phyloP scores from a whole-genome alignment of 148 eudicot genomes.

The Rhododendron mucronatum region DNA sequence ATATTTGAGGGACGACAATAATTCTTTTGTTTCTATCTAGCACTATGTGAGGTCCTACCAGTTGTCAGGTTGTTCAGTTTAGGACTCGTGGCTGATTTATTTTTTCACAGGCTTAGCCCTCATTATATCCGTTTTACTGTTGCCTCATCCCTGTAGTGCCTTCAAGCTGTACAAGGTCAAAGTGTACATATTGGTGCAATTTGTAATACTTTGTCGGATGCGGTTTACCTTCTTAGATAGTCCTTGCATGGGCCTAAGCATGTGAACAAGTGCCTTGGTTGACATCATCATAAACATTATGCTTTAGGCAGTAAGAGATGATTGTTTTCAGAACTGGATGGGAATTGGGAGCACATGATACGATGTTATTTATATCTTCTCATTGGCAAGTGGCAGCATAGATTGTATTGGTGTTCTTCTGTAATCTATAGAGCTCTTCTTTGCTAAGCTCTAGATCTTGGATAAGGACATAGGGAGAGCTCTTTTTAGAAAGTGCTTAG shows the following conservation, averaged over 20 bases:
- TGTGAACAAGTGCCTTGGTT: not conserved
- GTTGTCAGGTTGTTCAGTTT: not conserved
- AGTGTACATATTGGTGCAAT: not conserved
- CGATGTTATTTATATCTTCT: not conserved
- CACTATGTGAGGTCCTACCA: not conserved
- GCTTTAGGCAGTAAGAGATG: not conserved
- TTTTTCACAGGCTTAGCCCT: conserved; percentile 1
- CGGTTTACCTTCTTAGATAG: not conserved
- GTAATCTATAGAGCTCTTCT: not conserved
- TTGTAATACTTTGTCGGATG: not conserved
- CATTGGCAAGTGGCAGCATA: not conserved
- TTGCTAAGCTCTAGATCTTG: not conserved
- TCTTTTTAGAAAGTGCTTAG: not conserved
- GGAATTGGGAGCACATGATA: not conserved
- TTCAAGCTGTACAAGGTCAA: not conserved
- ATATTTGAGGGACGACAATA: not conserved
- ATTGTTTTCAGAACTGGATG: not conserved
- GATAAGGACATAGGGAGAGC: not conserved
- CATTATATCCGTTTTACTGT: not conserved
- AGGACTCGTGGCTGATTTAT: not conserved
- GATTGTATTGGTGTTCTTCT: not conserved
- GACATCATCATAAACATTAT: not conserved
- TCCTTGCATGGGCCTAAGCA: not conserved
- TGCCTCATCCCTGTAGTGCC: not conserved
- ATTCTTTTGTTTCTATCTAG: not conserved